These are phyloP conservation scores for Lycium barbarum DNA, from an alignment of 257 asterid species.

Conservation along the genomic window DNA sequence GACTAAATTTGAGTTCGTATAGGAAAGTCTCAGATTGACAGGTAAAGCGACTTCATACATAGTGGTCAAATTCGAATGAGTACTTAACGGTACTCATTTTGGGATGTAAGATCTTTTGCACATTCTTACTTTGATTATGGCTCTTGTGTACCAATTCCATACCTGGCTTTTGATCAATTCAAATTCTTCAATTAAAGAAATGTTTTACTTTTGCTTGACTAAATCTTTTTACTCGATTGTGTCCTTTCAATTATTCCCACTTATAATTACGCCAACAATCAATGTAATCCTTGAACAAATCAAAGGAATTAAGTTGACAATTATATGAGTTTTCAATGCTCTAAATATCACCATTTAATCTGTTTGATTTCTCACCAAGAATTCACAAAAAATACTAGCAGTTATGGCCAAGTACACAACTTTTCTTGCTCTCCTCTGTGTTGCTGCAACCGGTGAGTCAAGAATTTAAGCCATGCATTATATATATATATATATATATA, in stretches of 20 bases:
- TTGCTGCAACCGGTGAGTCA: not conserved
- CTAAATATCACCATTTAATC: not conserved
- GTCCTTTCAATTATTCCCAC: not conserved
- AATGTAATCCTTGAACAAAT: not conserved
- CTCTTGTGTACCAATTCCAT: not conserved
- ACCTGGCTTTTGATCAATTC: not conserved
- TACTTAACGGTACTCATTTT: too few species aligned
- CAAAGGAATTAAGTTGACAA: constrained; percentile 3
- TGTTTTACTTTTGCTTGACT: not conserved
- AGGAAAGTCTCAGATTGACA: too few species aligned
- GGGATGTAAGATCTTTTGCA: not conserved
- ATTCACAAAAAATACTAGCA: not conserved
- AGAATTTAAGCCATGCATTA: too few species aligned
- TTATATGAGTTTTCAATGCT: not conserved
- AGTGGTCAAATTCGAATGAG: too few species aligned
- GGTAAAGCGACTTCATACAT: too few species aligned
- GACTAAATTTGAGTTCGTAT: too few species aligned
- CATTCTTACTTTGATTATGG: not conserved
- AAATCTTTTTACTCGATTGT: not conserved
- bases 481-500: not conserved
- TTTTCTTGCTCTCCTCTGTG: constrained; percentile 10
- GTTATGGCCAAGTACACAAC: constrained; percentile 18
- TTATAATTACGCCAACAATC: not conserved
- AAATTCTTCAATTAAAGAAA: not conserved
- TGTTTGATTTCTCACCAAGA: not conserved